These are phyloP conservation scores for Exutisphaerella laricina DNA, from an alignment of 2,329 filamentous ascomycete species.

Conservation along the genomic window DNA sequence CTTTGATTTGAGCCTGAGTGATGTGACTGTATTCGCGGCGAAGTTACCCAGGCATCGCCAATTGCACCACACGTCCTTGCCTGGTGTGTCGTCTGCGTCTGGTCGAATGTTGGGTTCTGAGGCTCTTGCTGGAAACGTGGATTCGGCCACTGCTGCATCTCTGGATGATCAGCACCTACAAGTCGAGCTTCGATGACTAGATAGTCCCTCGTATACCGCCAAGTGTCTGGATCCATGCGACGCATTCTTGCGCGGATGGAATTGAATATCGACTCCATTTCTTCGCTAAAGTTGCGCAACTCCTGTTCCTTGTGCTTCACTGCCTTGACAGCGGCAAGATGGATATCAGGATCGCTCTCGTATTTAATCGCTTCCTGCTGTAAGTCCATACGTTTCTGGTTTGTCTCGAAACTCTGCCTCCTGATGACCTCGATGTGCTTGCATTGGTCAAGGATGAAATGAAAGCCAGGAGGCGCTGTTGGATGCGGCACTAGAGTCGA, in stretches of 20 bases:
- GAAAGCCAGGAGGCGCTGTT: conserved; percentile 4
- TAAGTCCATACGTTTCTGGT: conserved; percentile 12
- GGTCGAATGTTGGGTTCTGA: background rate
- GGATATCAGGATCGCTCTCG: conserved; percentile 11
- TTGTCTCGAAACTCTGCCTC: conserved; percentile 7
- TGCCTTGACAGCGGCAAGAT: conserved; percentile 8
- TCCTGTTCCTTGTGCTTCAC: conserved; percentile 3
- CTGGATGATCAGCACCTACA: conserved; percentile 1
- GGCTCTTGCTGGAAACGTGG: conserved; percentile 3
- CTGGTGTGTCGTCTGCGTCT: no score
- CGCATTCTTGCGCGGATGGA: conserved; percentile 4
- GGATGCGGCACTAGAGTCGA: background rate
- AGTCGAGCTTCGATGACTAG: conserved; percentile 8
- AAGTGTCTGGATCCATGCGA: conserved; percentile 4
- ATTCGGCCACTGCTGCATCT: conserved; percentile 8
- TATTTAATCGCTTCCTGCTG: conserved; percentile 13
- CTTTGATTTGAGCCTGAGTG: background rate
- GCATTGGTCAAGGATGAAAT: conserved; percentile 16
- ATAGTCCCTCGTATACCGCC: conserved; percentile 5
- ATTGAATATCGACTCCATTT: background rate
- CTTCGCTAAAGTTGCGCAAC: background rate
- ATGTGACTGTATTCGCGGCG: background rate
- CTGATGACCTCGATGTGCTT: conserved; percentile 12
- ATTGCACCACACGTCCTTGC: background rate
- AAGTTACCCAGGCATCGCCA: background rate